Evolutionary conservation across 73 alveolate species (phyloP).

Genomic region (Tetrahymena malaccensis): DNA sequence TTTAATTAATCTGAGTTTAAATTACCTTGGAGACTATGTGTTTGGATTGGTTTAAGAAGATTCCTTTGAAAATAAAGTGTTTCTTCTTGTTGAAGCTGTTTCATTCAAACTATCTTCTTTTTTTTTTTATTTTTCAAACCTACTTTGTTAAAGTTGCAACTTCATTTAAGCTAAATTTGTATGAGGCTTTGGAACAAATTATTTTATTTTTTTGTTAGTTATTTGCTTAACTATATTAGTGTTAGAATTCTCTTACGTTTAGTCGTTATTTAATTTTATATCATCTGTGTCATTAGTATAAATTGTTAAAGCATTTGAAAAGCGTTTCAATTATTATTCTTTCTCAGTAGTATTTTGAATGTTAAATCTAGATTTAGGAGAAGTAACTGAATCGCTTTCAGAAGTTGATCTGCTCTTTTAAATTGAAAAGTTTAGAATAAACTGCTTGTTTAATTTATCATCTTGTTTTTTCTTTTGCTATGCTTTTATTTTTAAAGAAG

Average conservation of each 20-base stretch:
- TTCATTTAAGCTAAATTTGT: neutral
- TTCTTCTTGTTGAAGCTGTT: neutral
- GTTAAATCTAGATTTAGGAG: neutral
- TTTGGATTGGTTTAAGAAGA: neutral
- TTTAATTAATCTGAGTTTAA: no score
- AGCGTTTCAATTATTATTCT: neutral
- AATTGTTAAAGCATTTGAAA: neutral
- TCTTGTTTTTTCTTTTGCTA: neutral
- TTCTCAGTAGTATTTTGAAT: neutral
- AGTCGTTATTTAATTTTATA: no score
- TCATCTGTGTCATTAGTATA: neutral
- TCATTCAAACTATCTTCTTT: neutral
- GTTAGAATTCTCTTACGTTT: neutral
- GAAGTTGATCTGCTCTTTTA: neutral
- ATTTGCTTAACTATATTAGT: neutral
- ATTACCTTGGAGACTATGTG: neutral
- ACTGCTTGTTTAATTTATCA: neutral
- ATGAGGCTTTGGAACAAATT: neutral
- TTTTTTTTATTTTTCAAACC: neutral
- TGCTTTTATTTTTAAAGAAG: neutral
- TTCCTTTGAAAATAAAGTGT: neutral
- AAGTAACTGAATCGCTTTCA: neutral
- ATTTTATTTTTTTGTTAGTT: no score
- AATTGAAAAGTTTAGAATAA: neutral
- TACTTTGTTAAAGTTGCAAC: no score